Base-by-base conservation (phyloP, 192 early-diverging fungal species). In the Irineochytrium annulatum region DNA sequence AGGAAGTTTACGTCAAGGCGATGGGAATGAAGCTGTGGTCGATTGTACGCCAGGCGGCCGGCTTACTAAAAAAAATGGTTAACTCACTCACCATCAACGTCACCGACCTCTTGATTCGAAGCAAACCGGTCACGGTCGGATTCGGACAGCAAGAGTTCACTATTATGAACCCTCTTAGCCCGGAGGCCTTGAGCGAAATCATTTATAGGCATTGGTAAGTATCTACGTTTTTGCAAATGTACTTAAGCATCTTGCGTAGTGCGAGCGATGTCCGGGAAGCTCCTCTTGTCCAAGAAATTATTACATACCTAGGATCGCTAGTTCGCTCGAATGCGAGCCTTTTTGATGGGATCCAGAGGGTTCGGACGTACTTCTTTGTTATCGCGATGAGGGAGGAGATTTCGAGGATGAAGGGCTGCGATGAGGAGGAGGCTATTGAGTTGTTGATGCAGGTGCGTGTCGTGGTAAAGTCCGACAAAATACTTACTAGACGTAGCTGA, bases 341-440 rank as follows among this genome's bases (percentile, higher is more conserved):
- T 65, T 93, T 93, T 75, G 82, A 88, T 26, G 91, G 91, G 52
- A 91, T 93, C 59, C 79, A 91, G 71, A 72, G 87, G 32, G 75
- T 93, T 17, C 84, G 91, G 24, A 90, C 86, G 0, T 89, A 91
- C 65, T 87, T 84, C 57, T 78, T 93, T 45, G 84, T 93, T 31
- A 87, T 91, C 75, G 91, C 91, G 8, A 75, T 93, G 65, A 75
- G 91, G 31, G 91, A 93, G 58, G 91, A 93, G 70, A 87, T 93
- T 31, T 82, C 84, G 20, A 76, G 87, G 26, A 73, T 89, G 60
- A 79, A 83, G 43, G 73, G 79, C 16, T 89, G 85, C 59, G 80
- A 87, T 58, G 89, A 91, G 67, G 86, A 85, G 20, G 86, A 87
- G 51, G 91, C 89, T 3, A 70, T 91, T 32, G 89, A 91, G 55